Evolutionary conservation across 345 rosid species (phyloP).

Genomic region (Lumnitzera racemosa): DNA sequence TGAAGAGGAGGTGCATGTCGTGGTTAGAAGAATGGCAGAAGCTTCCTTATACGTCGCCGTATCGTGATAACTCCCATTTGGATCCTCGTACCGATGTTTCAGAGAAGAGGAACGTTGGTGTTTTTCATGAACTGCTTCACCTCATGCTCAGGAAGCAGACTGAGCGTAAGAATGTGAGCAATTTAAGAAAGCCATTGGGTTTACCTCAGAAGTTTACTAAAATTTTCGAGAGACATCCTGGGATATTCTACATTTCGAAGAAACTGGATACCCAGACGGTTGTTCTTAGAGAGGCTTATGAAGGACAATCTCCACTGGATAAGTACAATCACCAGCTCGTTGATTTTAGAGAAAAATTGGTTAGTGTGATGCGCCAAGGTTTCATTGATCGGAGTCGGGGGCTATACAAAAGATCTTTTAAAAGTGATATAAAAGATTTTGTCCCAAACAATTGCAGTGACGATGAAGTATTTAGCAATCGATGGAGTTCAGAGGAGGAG

Average conservation of each 20-base stretch:
- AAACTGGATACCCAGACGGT: slow-evolving; percentile 64
- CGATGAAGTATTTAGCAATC: slow-evolving; percentile 3
- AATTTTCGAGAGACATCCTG: slow-evolving; percentile 85
- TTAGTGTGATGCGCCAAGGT: slow-evolving; percentile 48
- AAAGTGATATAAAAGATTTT: not conserved
- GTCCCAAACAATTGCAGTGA: slow-evolving; percentile 12
- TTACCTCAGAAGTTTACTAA: slow-evolving; percentile 81
- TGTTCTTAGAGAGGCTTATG: slow-evolving; percentile 73
- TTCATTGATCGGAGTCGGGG: slow-evolving; percentile 63
- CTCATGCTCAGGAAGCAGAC: slow-evolving; percentile 59
- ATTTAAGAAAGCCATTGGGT: slow-evolving; percentile 57
- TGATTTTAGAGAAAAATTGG: slow-evolving; percentile 38
- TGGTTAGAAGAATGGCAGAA: slow-evolving; percentile 88
- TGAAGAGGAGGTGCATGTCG: slow-evolving; percentile 64
- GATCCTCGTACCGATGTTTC: slow-evolving; percentile 77
- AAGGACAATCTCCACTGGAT: slow-evolving; percentile 34
- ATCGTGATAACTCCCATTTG: slow-evolving; percentile 53
- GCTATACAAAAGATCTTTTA: slow-evolving; percentile 22
- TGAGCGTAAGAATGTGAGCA: slow-evolving; percentile 69
- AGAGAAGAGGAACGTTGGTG: slow-evolving; percentile 79
- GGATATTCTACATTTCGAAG: slow-evolving; percentile 67
- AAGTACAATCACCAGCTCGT: slow-evolving; percentile 41
- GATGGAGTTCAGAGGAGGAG: slow-evolving; percentile 24
- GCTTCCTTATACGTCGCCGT: slow-evolving; percentile 75
- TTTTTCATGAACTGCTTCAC: slow-evolving; percentile 88